Base-by-base conservation (phyloP, 805 yeast genomes). In the Wickerhamomyces rabaulensis region DNA sequence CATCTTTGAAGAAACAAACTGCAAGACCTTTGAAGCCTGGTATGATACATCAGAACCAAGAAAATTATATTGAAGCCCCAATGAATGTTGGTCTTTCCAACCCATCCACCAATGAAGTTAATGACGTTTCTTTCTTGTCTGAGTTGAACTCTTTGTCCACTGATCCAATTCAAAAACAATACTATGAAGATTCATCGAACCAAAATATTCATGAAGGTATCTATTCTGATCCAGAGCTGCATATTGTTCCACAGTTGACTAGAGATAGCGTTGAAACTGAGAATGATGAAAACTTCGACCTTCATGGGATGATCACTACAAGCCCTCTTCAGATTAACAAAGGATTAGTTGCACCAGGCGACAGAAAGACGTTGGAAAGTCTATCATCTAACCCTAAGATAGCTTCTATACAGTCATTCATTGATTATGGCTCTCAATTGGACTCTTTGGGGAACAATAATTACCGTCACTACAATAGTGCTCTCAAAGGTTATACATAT, bases 251-350 rank as follows among this genome's bases (percentile, higher is more conserved):
- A 39, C 44, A 44, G 27, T 42, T 50, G 15, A 47, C 52, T 1
- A 52, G 50, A 15, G 51, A 47, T 17, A 46, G 48, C n/a, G 13
- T 26, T 1, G 44, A 45, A 10, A 49, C 51, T 23, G 16, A 21
- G 3, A 51, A 50, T n/a, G 55, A 54, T 43, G 58, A 54, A 31
- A 54, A 51, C 37, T 42, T 25, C 19, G 41, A 45, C 21, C 35
- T 41, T 20, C 19, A 16, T n/a, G 36, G 20, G 16, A 33, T n/a
- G 20, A 16, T 16, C 7, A 33, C 36, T 33, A 33, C 20, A 33
- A 33, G 20, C 16, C 36, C 20, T 2, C 36, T 33, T 15, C 36
- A 33, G 20, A 16, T 33, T 33, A 16, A 33, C 12, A 33, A 17
- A 17, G 36, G 36, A 27, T 4, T 27, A 10, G 16, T 17, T 33